phyloP scores from a whole-genome alignment of 208 protist genomes.

The Wallacemonas sp. region DNA sequence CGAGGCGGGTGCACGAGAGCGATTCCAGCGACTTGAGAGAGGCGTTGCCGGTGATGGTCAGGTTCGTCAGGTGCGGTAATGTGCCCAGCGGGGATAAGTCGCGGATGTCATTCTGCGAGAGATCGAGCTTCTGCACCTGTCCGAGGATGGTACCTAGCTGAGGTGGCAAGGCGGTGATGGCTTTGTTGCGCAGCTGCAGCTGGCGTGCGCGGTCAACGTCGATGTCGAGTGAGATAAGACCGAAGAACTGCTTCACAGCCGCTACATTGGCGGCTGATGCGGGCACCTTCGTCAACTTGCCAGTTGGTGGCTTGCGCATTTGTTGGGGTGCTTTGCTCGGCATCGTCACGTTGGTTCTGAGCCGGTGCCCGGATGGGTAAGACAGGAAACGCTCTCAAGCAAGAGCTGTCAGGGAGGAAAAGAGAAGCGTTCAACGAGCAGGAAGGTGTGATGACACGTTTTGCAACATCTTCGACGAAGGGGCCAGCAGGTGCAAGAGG shows the following conservation, averaged over 20 bases:
- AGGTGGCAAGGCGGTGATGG: constrained; percentile 36
- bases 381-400: constrained; percentile 5
- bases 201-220: constrained; percentile 62
- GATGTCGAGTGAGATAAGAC: constrained; percentile 75
- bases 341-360: neutral
- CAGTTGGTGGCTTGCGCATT: neutral
- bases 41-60: constrained; percentile 60
- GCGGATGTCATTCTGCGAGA: constrained; percentile 58
- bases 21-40: constrained; percentile 40
- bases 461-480: constrained; percentile 1
- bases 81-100: constrained; percentile 42
- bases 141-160: constrained; percentile 53
- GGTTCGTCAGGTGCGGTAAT: constrained; percentile 55
- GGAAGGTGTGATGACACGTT: no score
- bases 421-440: constrained; percentile 2
- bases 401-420: neutral
- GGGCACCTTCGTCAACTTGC: neutral
- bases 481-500: no score
- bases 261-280: neutral
- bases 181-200: constrained; percentile 44
- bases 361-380: neutral
- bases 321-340: neutral
- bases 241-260: constrained; percentile 44
- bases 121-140: constrained; percentile 61
- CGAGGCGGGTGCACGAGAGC: constrained; percentile 40